Evolutionary conservation across 257 asterid genomes (phyloP).

Genomic region (Solanum piurae): DNA sequence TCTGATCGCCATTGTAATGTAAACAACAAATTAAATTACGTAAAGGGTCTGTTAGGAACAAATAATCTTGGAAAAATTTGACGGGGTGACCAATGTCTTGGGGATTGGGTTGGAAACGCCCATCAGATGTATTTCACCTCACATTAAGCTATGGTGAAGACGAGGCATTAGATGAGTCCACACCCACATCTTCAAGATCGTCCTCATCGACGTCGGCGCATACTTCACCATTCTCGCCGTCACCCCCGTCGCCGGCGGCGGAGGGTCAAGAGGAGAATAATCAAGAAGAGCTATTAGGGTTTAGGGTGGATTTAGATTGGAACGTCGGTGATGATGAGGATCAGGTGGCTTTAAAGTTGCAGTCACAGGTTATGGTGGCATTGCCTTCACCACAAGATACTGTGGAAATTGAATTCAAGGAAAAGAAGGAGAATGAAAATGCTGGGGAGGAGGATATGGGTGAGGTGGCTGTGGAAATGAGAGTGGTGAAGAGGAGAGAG

Average conservation of each 20-base stretch:
- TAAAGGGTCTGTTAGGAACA: not conserved
- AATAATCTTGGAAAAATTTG: not conserved
- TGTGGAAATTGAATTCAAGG: constrained; percentile 62
- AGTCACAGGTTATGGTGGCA: constrained; percentile 96
- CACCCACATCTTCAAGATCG: constrained; percentile 55
- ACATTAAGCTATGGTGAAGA: constrained; percentile 76
- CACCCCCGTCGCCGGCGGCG: constrained; percentile 31
- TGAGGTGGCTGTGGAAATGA: constrained; percentile 55
- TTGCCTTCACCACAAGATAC: constrained; percentile 81
- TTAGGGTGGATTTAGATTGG: constrained; percentile 67
- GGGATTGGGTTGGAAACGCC: constrained; percentile 96
- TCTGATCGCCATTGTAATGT: not conserved
- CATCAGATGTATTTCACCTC: constrained; percentile 84
- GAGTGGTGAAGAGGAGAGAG: constrained; percentile 74
- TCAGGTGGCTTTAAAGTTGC: constrained; percentile 77
- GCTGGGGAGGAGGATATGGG: constrained; percentile 2
- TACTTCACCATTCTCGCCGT: constrained; percentile 12
- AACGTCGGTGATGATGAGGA: constrained; percentile 88
- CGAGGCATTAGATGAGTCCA: constrained; percentile 53
- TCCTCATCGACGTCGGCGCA: constrained; percentile 35
- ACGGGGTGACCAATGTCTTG: constrained; percentile 60
- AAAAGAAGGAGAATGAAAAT: constrained; percentile 1
- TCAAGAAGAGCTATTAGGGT: constrained; percentile 39
- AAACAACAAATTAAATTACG: not conserved
- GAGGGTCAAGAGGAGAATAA: constrained; percentile 36